These are phyloP conservation scores for Inonotus obliquus DNA, from an alignment of 1,284 basidiomycete genomes.

Conservation along the genomic window DNA sequence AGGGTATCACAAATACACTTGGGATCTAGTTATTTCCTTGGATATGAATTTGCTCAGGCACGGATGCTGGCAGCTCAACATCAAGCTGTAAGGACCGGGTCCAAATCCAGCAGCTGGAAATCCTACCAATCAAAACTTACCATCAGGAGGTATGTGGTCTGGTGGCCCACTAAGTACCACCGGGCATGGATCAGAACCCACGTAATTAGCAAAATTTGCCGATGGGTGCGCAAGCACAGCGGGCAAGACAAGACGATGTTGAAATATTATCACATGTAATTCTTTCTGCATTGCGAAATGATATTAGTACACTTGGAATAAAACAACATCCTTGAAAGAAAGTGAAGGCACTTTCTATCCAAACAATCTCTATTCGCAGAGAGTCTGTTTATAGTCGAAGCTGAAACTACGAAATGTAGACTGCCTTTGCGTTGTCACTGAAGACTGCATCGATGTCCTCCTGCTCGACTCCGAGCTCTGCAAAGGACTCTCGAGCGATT, in stretches of 20 bases:
- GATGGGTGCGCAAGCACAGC: neutral
- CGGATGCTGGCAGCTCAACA: neutral
- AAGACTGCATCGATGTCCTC: conserved; percentile 75
- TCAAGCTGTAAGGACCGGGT: neutral
- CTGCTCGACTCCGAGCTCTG: conserved; percentile 80
- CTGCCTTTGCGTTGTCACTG: conserved; percentile 54
- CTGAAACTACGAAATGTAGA: conserved; percentile 41
- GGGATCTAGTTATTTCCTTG: neutral
- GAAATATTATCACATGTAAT: neutral
- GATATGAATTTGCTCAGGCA: too few relatives aligned
- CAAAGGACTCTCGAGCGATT: conserved; percentile 71
- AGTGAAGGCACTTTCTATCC: too few relatives aligned
- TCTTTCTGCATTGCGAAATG: neutral
- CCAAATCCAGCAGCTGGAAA: neutral
- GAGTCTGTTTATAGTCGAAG: neutral
- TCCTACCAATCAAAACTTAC: neutral
- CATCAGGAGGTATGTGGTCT: neutral
- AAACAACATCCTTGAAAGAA: neutral
- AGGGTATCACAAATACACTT: neutral
- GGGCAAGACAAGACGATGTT: too few relatives aligned
- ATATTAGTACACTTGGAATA: neutral
- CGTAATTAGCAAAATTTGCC: conserved; percentile 12
- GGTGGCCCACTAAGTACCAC: neutral
- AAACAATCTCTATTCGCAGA: too few relatives aligned
- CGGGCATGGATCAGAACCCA: neutral